Percentiles rank a stretch among this genome's conserved stretches.
Conservation (phyloP, 164 flowering plant species). For the Berberis thunbergii region DNA sequence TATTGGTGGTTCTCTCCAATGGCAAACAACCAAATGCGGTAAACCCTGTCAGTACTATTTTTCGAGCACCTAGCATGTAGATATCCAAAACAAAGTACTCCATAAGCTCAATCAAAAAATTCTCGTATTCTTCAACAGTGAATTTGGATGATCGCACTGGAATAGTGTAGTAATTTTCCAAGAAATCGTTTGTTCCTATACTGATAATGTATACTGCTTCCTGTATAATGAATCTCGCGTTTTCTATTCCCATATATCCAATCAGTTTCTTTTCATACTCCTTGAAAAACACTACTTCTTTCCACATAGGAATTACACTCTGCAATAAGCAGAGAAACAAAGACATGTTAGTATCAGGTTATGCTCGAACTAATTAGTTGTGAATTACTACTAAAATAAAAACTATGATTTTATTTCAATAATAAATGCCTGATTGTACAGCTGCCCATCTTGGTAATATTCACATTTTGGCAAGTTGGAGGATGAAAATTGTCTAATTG, state of each 20-base stretch:
- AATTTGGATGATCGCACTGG: neutral
- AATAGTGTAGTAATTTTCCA: neutral
- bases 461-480: too few relatives aligned
- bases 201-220: constrained; percentile 3
- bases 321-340: neutral
- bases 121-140: constrained; percentile 1
- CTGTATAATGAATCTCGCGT: neutral
- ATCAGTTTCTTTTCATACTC: constrained; percentile 2
- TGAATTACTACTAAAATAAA: too few relatives aligned
- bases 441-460: too few relatives aligned
- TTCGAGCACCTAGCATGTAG: constrained; percentile 8
- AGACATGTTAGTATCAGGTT: too few relatives aligned
- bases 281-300: constrained; percentile 7
- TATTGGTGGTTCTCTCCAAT: neutral
- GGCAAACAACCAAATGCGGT: constrained; percentile 9
- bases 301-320: constrained; percentile 7
- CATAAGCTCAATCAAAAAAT: neutral
- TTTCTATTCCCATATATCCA: neutral
- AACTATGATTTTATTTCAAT: too few relatives aligned
- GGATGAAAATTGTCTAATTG: too few relatives aligned
- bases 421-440: too few relatives aligned
- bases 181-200: constrained; percentile 9
- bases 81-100: constrained; percentile 1
- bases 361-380: too few relatives aligned
- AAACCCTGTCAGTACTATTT: constrained; percentile 3